Evolutionary conservation across 768 basidiomycete genomes (phyloP).

Genomic region (Tremella fuciformis): DNA sequence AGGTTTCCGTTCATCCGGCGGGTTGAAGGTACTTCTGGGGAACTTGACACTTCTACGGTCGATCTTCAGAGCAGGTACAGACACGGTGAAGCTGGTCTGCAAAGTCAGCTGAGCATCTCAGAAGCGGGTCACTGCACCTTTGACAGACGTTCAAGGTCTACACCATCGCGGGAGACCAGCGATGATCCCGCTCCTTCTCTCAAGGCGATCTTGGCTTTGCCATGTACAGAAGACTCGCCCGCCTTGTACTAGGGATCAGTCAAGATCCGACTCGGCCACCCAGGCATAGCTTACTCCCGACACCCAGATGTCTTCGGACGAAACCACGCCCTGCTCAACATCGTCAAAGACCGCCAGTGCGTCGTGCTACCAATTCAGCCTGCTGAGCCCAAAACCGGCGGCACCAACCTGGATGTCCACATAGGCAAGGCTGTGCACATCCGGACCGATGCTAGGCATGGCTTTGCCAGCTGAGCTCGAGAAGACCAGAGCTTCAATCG

Average conservation of each 20-base stretch:
- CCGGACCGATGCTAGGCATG: too few relatives aligned
- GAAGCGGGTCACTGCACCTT: conserved; percentile 25
- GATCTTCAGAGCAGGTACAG: conserved; percentile 55
- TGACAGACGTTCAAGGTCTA: conserved; percentile 54
- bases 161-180: conserved; percentile 57
- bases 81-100: conserved; percentile 39
- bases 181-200: conserved; percentile 56
- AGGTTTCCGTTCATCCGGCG: conserved; percentile 50
- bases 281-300: conserved; percentile 57
- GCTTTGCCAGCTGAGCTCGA: too few relatives aligned
- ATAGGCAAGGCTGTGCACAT: conserved; percentile 29
- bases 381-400: background rate
- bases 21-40: conserved; percentile 59
- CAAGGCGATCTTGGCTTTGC: conserved; percentile 60
- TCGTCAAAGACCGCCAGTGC: conserved; percentile 64
- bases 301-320: conserved; percentile 67
- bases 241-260: conserved; percentile 54
- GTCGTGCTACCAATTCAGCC: conserved; percentile 60
- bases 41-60: conserved; percentile 57
- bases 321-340: conserved; percentile 60
- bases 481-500: too few relatives aligned
- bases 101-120: background rate
- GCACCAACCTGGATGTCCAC: conserved; percentile 47
- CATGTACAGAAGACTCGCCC: conserved; percentile 59
- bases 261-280: background rate